Evolutionary conservation across 345 rosid species (phyloP), one percentile per base, ranked within the genome.

Genomic region (Mallotus nudiflorus): DNA sequence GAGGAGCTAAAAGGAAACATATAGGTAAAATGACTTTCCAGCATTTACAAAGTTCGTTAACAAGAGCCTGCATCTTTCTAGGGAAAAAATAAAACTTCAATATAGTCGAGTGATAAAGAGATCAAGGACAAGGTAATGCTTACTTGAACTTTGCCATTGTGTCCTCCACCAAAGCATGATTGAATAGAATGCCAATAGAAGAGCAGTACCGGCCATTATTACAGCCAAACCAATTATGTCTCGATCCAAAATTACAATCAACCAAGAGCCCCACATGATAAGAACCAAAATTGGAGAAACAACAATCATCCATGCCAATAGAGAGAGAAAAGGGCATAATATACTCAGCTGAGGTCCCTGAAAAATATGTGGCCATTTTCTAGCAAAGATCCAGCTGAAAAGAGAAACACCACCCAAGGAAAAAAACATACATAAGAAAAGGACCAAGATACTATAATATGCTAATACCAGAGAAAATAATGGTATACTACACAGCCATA

Each of bases 151-250:
- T 85, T 95, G 99, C 99, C 99, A 92, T 71, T 84, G 91, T 10
- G 97, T 92, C 85, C 96, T 91, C 98, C 95, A 96, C 99, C 99
- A 92, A 65, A 92, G 94, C 97, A 96, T 91, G 85, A 96, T 91
- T 74, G 99, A 89, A 78, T 96, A 92, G 84, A 92, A 96, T 45
- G 99, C 96, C 85, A 96, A 73, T 24, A 92, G 72, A 78, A 96
- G 97, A 67, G 98, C 99, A 72, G 89, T 88, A 65, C 97, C 99
- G 63, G 97, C 98, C 98, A 96, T 91, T 81, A 91, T 90, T 58
- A 92, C 86, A 40, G 97, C 98, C 77, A 95, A 87, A 51, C 99
- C 99, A 83, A 96, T 79, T 68, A 96, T 89, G 80, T 89, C 88
- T 68, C 94, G 92, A 39, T 84, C 91, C 76, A 92, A 78, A 73